Base-by-base conservation (phyloP, 2,329 filamentous ascomycete species). In the Metarhizium album region DNA sequence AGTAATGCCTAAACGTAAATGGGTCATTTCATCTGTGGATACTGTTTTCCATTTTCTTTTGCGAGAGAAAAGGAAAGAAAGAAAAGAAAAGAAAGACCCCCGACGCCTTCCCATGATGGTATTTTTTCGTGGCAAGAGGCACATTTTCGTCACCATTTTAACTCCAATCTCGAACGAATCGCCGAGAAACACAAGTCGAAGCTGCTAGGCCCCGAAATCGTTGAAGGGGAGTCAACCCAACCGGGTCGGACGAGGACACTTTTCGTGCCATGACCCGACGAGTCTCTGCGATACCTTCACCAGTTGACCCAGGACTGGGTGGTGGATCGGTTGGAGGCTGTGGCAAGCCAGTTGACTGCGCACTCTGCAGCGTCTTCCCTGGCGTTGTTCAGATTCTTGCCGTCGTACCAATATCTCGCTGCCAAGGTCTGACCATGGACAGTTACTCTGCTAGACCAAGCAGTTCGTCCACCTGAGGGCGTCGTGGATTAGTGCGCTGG, bases 381-480 rank as follows among this genome's bases (percentile, higher is more conserved):
- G 52, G 89, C 89, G 62, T 94, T 94, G 73, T 90, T 82, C 67
- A 91, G 76, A 63, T 88, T 89, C 64, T 88, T 82, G 54, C 89
- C 89, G 67, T 94, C 90, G 69, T 95, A 95, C 88, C 88, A 95
- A 70, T 82, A 95, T 55, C 88, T 80, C 45, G 89, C 89, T n/a
- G 76, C 65, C 60, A 87, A 76, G 45, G 71, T 75, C 47, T 76
- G 70, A 49, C 83, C 83, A 59, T 79, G 74, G 52, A 95, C 78
- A n/a, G 75, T 81, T 52, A 95, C 88, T 53, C 78, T 78, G 72
- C 84, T 86, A 52, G 88, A 91, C 90, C 90, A 95, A 52, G 90
- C 90, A 52, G 90, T 95, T 60, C 90, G 86, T 58, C 89, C 89
- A 59, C 89, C 90, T 93, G 27, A 4, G 20, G 18, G 18, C 8